Evolutionary conservation across 1,284 basidiomycete species (phyloP), one percentile per base, ranked within the genome.

Genomic region (Heterobasidion irregulare): DNA sequence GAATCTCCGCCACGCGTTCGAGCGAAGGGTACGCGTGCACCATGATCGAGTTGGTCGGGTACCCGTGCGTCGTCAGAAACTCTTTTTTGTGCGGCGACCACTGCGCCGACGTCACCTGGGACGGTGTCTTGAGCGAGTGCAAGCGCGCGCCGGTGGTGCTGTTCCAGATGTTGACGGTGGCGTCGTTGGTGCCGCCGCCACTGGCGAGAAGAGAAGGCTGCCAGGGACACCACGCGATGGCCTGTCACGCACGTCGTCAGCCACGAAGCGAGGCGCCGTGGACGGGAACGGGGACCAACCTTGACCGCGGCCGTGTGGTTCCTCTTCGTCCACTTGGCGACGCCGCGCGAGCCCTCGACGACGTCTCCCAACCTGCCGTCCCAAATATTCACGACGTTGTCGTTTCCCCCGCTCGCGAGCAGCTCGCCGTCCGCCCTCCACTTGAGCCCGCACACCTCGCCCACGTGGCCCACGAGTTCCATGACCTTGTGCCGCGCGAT

Each of bases 181-280:
- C 91, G 67, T 99, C 96, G 59, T 90, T 90, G 0, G 94, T 95
- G 0, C 97, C 97, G 1, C 97, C 97, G 0, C 97, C 97, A 0
- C 90, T 88, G 0, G 96, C 96, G 50, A 99, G 82, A 8, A 99
- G 77, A 8, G 89, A 89, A 0, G 89, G 83, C 72, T 96, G 92
- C 94, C 96, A 98, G 0, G 96, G 94, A 62, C 93, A 98, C 94
- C 97, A 99, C 0, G 94, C 92, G 48, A 99, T 75, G 0, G 94
- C 95, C 88, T 92, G 56, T 46, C 57, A 46, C 50, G 8, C 49
- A 18, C 33, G 26, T 26, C 26, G 26, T 53, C 9, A 47, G 34
- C 18, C 44, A 44, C 13, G 8, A 16, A 6, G n/a, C 45, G 41
- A 34, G 13, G 10, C 6, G 52, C 8, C n/a, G 32, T 12, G 49